Conservation (phyloP, 164 flowering plant species). For the Vitis rotundifolia region DNA sequence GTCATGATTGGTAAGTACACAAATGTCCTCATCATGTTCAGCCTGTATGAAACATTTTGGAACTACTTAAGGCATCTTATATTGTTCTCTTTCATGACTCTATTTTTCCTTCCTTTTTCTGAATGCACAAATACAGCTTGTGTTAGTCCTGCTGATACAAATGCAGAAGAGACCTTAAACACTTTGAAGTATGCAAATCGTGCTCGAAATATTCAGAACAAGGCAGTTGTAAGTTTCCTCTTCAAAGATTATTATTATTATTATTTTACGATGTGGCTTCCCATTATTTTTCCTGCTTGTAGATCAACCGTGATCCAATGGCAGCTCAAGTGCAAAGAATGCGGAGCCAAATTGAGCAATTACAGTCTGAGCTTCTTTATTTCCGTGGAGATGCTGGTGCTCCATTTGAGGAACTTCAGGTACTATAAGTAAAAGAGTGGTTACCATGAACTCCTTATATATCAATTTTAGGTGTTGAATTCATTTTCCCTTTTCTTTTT, state of each 20-base stretch:
- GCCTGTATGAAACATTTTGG: not conserved
- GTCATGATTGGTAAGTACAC: slow-evolving; percentile 85
- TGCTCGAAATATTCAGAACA: slow-evolving; percentile 97
- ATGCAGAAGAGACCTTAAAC: slow-evolving; percentile 95
- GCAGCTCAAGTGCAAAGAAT: slow-evolving; percentile 84
- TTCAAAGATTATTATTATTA: not conserved
- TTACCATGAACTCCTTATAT: not conserved
- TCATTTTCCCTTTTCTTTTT: not conserved
- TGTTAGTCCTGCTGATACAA: slow-evolving; percentile 98
- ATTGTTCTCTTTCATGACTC: not conserved
- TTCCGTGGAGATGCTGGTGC: slow-evolving; percentile 67
- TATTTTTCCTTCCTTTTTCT: not conserved
- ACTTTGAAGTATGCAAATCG: slow-evolving; percentile 98
- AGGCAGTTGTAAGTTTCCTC: slow-evolving; percentile 75
- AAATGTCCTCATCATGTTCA: not conserved
- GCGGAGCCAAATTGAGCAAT: slow-evolving; percentile 86
- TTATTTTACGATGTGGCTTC: not conserved
- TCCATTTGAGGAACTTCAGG: slow-evolving; percentile 94
- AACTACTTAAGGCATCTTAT: not conserved
- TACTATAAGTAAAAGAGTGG: slow-evolving; percentile 14
- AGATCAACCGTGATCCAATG: slow-evolving; percentile 95
- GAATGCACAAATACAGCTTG: slow-evolving; percentile 52
- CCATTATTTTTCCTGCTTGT: slow-evolving; percentile 5
- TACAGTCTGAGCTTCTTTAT: slow-evolving; percentile 81
- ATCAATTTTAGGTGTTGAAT: not conserved